A percentile compares a stretch with the other conserved stretches of the same genome.
Evolutionary conservation across 2,329 filamentous ascomycete genomes (phyloP).

Genomic region (Fusarium xyrophilum): DNA sequence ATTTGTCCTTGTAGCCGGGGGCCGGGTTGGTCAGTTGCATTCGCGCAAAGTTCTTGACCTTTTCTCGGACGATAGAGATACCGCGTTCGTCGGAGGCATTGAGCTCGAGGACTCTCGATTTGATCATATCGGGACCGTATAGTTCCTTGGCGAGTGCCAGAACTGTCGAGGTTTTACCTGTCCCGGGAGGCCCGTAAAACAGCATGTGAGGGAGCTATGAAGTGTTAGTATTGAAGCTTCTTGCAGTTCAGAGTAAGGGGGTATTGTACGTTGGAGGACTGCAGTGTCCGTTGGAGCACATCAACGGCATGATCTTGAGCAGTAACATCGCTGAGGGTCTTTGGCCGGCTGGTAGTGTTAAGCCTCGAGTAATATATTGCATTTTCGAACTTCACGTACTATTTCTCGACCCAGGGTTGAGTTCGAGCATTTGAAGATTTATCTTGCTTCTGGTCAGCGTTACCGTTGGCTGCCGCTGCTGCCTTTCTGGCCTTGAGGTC

Average conservation of each 20-base stretch:
- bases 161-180: slow-evolving; percentile 97
- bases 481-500: slow-evolving; percentile 91
- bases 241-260: neutral
- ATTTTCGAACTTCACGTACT: slow-evolving; percentile 64
- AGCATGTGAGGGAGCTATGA: slow-evolving; percentile 90
- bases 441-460: slow-evolving; percentile 69
- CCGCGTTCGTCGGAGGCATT: slow-evolving; percentile 99
- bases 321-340: slow-evolving; percentile 91
- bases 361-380: neutral
- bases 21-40: slow-evolving; percentile 90
- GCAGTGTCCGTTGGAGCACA: slow-evolving; percentile 88
- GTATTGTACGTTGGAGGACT: slow-evolving; percentile 81
- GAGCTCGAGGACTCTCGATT: slow-evolving; percentile 93
- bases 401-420: slow-evolving; percentile 99
- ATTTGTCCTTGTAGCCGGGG: slow-evolving; percentile 70
- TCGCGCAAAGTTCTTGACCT: slow-evolving; percentile 97
- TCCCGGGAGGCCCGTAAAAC: slow-evolving; percentile 97
- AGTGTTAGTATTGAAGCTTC: slow-evolving; percentile 1
- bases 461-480: slow-evolving; percentile 71
- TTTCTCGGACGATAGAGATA: slow-evolving; percentile 94
- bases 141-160: slow-evolving; percentile 97
- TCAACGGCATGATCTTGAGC: slow-evolving; percentile 97
- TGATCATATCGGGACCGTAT: slow-evolving; percentile 93
- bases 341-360: slow-evolving; percentile 73
- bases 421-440: slow-evolving; percentile 65